These are phyloP conservation scores for Sutorius eximius DNA, from an alignment of 1,284 basidiomycete genomes.

Conservation along the genomic window DNA sequence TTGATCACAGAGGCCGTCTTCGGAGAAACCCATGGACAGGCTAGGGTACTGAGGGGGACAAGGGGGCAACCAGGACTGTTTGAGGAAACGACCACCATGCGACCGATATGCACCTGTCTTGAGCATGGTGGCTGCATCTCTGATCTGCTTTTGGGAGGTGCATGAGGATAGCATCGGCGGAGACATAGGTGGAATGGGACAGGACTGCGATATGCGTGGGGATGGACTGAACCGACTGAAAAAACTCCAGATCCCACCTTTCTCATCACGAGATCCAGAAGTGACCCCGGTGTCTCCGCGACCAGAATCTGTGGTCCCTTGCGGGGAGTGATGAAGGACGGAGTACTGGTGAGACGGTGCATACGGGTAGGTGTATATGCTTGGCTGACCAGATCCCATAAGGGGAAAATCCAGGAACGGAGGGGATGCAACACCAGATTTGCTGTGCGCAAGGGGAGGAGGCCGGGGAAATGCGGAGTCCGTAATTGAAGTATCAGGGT, in stretches of 20 bases:
- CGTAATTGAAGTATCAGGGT: neutral
- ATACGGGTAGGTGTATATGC: neutral
- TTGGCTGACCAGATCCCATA: neutral
- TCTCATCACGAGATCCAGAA: neutral
- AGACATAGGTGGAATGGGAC: too few species aligned
- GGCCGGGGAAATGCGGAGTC: neutral
- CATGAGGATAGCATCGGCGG: neutral
- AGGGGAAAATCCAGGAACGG: neutral
- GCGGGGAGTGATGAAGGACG: neutral
- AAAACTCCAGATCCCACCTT: neutral
- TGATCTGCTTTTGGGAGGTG: too few species aligned
- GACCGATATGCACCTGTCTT: too few species aligned
- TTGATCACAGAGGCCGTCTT: too few species aligned
- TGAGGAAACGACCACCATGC: too few species aligned
- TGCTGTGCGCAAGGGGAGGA: conserved; percentile 1
- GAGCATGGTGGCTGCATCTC: too few species aligned
- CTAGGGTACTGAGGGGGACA: neutral
- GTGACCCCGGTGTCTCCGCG: too few species aligned
- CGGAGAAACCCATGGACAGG: too few species aligned
- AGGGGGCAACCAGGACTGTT: too few species aligned
- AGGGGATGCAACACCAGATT: neutral
- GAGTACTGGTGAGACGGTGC: neutral
- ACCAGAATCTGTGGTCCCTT: neutral
- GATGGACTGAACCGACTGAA: neutral
- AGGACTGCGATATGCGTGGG: neutral